A percentile compares a stretch with the other conserved stretches of the same genome.
phyloP scores from a whole-genome alignment of 306 rosid species.

The Datisca glomerata region DNA sequence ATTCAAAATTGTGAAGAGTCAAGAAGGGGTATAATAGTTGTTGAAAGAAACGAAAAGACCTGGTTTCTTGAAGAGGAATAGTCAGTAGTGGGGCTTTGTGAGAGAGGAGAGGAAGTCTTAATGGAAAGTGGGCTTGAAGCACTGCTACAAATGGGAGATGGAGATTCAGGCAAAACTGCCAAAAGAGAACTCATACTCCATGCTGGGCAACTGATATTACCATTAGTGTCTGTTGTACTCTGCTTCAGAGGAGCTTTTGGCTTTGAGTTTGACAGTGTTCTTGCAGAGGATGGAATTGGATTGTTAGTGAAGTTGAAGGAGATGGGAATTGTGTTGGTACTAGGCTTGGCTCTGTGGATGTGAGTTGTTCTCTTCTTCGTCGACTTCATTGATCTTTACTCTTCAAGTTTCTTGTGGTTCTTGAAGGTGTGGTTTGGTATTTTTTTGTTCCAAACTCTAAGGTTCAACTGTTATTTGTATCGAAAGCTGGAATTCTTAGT shows the following conservation, averaged over 20 bases:
- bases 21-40: not conserved
- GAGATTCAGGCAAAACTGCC: slow-evolving; percentile 29
- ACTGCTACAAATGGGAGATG: slow-evolving; percentile 28
- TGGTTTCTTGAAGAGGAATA: slow-evolving; percentile 32
- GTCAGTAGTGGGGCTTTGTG: slow-evolving; percentile 17
- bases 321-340: not conserved
- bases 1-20: no score
- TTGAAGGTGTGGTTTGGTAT: no score
- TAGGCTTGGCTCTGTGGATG: not conserved
- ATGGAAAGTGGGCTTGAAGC: slow-evolving; percentile 14
- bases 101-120: slow-evolving; percentile 3
- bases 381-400: no score
- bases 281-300: slow-evolving; percentile 9
- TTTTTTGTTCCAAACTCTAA: no score
- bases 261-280: no score
- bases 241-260: no score
- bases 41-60: slow-evolving; percentile 19
- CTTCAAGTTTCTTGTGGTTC: no score
- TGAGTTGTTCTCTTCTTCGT: not conserved
- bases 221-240: no score
- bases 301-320: not conserved
- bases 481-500: no score
- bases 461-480: no score
- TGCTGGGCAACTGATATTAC: not conserved
- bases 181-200: slow-evolving; percentile 33